A percentile compares a stretch with the other conserved stretches of the same genome.
These are phyloP conservation scores for Coemansia biformis DNA, from an alignment of 192 early-diverging fungal species.

Conservation along the genomic window DNA sequence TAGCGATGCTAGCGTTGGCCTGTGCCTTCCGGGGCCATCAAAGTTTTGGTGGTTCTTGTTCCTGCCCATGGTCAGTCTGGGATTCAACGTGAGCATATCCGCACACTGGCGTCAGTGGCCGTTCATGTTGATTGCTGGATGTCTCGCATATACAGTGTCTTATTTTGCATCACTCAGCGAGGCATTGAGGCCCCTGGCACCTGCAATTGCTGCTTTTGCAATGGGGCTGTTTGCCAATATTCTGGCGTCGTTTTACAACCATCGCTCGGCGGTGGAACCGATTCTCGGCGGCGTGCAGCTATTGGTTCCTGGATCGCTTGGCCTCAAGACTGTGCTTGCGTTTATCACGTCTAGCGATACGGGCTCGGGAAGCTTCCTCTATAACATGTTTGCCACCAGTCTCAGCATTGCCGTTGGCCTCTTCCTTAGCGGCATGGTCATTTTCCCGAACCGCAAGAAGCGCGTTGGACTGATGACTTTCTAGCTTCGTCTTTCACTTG, in stretches of 20 bases:
- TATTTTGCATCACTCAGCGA: slow-evolving; percentile 57
- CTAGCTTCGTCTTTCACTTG: slow-evolving; percentile 18
- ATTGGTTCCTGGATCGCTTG: slow-evolving; percentile 79
- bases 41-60: slow-evolving; percentile 58
- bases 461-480: slow-evolving; percentile 50
- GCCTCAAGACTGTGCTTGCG: slow-evolving; percentile 58
- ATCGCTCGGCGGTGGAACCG: slow-evolving; percentile 69
- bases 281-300: slow-evolving; percentile 76
- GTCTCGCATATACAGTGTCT: slow-evolving; percentile 64
- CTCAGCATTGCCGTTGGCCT: slow-evolving; percentile 65
- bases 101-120: slow-evolving; percentile 64
- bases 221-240: slow-evolving; percentile 76
- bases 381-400: slow-evolving; percentile 58
- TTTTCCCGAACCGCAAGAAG: slow-evolving; percentile 54
- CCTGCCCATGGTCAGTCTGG: slow-evolving; percentile 52
- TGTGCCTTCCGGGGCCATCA: slow-evolving; percentile 29
- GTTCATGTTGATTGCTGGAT: slow-evolving; percentile 63
- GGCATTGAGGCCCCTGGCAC: slow-evolving; percentile 53
- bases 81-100: slow-evolving; percentile 57
- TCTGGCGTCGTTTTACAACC: slow-evolving; percentile 65
- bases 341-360: slow-evolving; percentile 56
- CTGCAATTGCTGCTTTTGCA: slow-evolving; percentile 66
- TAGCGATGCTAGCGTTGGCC: slow-evolving; percentile 20
- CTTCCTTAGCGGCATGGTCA: slow-evolving; percentile 62
- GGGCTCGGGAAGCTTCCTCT: slow-evolving; percentile 51